phyloP scores from a whole-genome alignment of 1,139 yeast species.

The Tardiomyces digboiensis region DNA sequence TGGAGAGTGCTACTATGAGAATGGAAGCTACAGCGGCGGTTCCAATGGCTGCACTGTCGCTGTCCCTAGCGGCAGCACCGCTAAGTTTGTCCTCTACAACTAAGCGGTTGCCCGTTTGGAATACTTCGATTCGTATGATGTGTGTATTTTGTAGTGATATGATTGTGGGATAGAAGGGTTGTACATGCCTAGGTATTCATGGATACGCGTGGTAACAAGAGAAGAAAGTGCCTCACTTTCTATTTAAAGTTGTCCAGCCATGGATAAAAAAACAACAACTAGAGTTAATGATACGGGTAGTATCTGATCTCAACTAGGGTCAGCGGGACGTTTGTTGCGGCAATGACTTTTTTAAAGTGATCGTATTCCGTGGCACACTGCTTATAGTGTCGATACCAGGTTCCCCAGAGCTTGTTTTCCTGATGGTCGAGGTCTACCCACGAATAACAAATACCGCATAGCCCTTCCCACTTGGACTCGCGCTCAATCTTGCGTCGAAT shows the following conservation, averaged over 20 bases:
- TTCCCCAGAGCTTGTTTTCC: conserved; percentile 19
- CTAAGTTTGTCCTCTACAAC: conserved; percentile 56
- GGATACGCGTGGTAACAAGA: too few species aligned
- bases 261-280: too few species aligned
- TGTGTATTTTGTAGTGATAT: conserved; percentile 1
- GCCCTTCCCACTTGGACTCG: conserved; percentile 21
- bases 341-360: conserved; percentile 14
- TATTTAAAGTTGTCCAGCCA: too few species aligned
- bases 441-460: conserved; percentile 22
- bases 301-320: conserved; percentile 16
- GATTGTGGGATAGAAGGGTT: background rate
- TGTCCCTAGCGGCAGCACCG: conserved; percentile 64
- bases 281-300: conserved; percentile 1
- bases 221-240: background rate
- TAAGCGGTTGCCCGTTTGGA: conserved; percentile 4
- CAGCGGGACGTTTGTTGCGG: conserved; percentile 18
- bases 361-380: conserved; percentile 21
- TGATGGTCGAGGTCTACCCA: conserved; percentile 22
- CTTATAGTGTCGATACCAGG: conserved; percentile 23
- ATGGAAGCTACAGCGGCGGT: conserved; percentile 71
- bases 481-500: conserved; percentile 17
- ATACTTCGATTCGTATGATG: background rate
- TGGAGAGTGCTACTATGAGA: conserved; percentile 74
- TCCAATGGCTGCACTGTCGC: conserved; percentile 90
- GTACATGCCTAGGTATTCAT: too few species aligned